Percentiles rank a stretch among this genome's conserved stretches.
Conservation (phyloP, 345 rosid genomes). For the Hibiscus syriacus region DNA sequence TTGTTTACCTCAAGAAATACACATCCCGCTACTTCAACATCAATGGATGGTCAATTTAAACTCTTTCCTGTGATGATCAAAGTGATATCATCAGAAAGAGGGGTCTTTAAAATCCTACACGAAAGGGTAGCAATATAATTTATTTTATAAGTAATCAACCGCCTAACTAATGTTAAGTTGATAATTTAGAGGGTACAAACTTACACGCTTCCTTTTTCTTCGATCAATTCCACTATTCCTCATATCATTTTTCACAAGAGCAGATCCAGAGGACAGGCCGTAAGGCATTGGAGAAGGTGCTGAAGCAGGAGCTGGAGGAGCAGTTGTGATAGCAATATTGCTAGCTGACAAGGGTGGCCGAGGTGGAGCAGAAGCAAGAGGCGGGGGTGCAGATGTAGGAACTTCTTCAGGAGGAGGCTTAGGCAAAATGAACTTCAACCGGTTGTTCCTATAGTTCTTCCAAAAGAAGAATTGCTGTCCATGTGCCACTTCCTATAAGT, state of each 20-base stretch:
- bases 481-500: conserved; percentile 77
- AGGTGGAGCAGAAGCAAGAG: conserved; percentile 26
- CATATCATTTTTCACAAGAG: conserved; percentile 53
- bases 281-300: conserved; percentile 84
- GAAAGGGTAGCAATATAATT: neutral
- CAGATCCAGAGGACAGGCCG: conserved; percentile 47
- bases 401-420: conserved; percentile 83
- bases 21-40: neutral
- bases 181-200: neutral
- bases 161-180: neutral
- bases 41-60: conserved; percentile 10
- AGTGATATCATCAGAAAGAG: conserved; percentile 8
- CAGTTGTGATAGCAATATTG: conserved; percentile 32
- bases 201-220: conserved; percentile 74
- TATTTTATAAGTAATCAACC: neutral
- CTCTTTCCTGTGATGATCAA: conserved; percentile 41
- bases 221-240: conserved; percentile 67
- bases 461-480: conserved; percentile 95
- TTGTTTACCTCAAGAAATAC: conserved; percentile 17
- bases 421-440: conserved; percentile 85
- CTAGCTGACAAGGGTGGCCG: conserved; percentile 36
- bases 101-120: neutral
- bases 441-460: conserved; percentile 95
- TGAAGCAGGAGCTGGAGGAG: conserved; percentile 59
- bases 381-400: conserved; percentile 35